These are phyloP conservation scores for Trypanosoma conorhini DNA, from an alignment of 208 protist species.

Conservation along the genomic window DNA sequence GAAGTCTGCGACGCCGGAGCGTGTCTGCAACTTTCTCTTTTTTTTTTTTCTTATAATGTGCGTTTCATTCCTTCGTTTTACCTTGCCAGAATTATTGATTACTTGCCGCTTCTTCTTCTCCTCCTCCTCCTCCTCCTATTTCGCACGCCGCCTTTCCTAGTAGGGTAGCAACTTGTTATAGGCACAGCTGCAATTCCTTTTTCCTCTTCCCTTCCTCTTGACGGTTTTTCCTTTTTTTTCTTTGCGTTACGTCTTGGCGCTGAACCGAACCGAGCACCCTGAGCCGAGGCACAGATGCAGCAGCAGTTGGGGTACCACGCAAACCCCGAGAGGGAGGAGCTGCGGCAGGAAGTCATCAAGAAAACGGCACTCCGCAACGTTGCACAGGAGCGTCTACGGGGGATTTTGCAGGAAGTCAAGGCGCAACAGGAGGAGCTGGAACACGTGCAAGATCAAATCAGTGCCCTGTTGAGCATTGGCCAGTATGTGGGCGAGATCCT, in stretches of 20 bases:
- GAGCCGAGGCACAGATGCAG: constrained; percentile 12
- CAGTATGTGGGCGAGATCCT: constrained; percentile 99
- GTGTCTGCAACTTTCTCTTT: neutral
- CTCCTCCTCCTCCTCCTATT: neutral
- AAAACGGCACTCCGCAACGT: constrained; percentile 61
- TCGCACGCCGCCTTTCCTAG: too few relatives aligned
- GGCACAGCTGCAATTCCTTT: neutral
- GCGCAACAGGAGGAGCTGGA: constrained; percentile 92
- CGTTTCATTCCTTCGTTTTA: neutral
- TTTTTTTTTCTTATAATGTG: neutral
- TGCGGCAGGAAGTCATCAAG: constrained; percentile 54
- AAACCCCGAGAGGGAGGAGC: constrained; percentile 59
- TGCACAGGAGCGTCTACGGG: constrained; percentile 51
- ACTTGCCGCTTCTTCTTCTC: neutral
- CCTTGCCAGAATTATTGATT: too few relatives aligned
- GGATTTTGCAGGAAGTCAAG: constrained; percentile 41
- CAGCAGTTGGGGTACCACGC: constrained; percentile 54
- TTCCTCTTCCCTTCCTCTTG: too few relatives aligned
- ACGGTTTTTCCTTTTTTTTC: neutral
- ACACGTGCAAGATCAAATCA: constrained; percentile 98
- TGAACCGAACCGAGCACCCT: constrained; percentile 7
- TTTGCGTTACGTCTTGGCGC: neutral
- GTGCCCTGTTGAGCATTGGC: constrained; percentile 98
- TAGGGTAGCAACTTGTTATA: neutral
- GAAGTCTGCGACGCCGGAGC: neutral